Evolutionary conservation across 257 asterid genomes (phyloP).

Genomic region (Solanum bulbocastanum): DNA sequence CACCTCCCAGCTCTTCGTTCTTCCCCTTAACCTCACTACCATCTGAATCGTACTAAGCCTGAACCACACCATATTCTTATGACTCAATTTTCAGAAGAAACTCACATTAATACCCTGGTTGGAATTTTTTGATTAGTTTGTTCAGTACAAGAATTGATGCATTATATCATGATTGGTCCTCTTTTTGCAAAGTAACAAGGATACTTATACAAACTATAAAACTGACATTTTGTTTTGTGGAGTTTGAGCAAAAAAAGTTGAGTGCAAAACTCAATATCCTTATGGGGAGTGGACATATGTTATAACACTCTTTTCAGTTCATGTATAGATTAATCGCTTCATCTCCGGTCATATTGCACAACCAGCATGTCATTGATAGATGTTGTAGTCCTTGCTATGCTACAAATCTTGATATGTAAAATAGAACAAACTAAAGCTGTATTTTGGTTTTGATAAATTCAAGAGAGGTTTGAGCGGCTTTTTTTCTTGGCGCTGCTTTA

Average conservation of each 20-base stretch:
- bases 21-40: neutral
- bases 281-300: neutral
- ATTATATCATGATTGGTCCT: neutral
- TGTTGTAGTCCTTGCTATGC: neutral
- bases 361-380: neutral
- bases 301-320: neutral
- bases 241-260: neutral
- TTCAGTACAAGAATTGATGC: neutral
- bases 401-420: neutral
- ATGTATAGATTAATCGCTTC: neutral
- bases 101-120: neutral
- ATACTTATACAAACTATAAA: neutral
- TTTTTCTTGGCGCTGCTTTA: neutral
- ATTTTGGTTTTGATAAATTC: neutral
- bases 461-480: neutral
- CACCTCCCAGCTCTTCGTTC: neutral
- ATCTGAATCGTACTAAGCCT: neutral
- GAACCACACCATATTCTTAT: neutral
- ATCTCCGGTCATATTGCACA: neutral
- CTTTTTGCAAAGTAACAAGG: neutral
- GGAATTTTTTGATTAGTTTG: neutral
- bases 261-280: neutral
- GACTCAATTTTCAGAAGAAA: neutral
- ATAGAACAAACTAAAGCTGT: neutral
- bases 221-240: neutral